Conservation (phyloP, 2,329 filamentous ascomycete species). For the Colletotrichum tropicicola region DNA sequence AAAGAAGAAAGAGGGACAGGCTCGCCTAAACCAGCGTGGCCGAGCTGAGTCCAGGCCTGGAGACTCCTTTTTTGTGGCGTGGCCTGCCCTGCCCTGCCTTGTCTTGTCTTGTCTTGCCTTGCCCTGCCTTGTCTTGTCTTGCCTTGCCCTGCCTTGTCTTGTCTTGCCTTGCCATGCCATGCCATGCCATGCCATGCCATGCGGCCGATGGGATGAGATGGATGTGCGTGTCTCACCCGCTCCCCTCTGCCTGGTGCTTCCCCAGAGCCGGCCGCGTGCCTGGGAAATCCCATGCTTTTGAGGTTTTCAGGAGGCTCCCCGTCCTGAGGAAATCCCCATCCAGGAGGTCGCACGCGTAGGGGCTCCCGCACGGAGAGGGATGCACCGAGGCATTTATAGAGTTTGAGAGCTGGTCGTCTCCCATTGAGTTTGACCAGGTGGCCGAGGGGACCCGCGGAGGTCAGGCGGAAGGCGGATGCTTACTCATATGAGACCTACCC, state of each 20-base stretch:
- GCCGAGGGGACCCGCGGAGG: background rate
- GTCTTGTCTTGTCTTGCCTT: background rate
- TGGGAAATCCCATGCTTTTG: constrained; percentile 6
- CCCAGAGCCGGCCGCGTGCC: too few relatives aligned
- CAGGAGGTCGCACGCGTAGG: constrained; percentile 5
- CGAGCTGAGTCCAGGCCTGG: background rate
- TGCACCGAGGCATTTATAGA: constrained; percentile 1
- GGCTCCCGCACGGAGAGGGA: background rate
- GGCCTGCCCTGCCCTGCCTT: background rate
- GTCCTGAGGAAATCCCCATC: background rate
- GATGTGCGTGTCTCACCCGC: too few relatives aligned
- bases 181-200: too few relatives aligned
- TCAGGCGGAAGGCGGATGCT: background rate
- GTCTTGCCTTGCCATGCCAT: too few relatives aligned
- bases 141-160: too few relatives aligned
- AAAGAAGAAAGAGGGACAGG: background rate
- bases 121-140: too few relatives aligned
- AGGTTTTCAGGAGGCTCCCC: background rate
- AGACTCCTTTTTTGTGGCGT: background rate
- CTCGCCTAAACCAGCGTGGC: constrained; percentile 19
- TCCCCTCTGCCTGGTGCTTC: too few relatives aligned
- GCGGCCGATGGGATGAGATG: too few relatives aligned
- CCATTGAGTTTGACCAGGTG: background rate
- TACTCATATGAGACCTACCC: too few relatives aligned
- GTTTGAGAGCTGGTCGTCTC: background rate